Evolutionary conservation across 495 filamentous ascomycete species (phyloP), one percentile per base, ranked within the genome.

Genomic region (Barbatosphaeria neglecta): DNA sequence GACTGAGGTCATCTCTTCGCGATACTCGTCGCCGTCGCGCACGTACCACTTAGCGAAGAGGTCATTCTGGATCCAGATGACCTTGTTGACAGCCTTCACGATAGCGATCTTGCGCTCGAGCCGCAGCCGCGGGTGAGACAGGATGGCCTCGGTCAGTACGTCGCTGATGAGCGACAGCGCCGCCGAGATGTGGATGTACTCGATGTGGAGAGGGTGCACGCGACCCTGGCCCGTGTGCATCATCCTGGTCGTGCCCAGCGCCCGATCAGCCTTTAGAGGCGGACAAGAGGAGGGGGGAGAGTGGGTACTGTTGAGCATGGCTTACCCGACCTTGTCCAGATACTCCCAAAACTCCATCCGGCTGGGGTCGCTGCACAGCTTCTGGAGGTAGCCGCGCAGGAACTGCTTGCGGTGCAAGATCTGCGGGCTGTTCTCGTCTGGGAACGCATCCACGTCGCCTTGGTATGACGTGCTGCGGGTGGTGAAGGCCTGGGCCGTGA

Each of bases 271-370:
- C 38, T 46, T 23, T 15, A 1, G 37, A 2, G 18, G 24, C 11
- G 8, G 49, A 46, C 40, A 9, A 16, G 27, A 16, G 22, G 23
- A 23, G 23, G 31, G n/a, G 10, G 45, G 19, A 43, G 3, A 22
- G 19, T 1, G 10, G 13, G 31, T 4, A 35, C 9, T 15, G 6
- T 6, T 28, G 22, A 37, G 17, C 17, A 7, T 6, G 11, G 51
- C 63, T 62, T 35, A 66, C 70, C 83, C 84, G 22, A 88, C 83
- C 63, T 86, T 88, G 61, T 86, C 78, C 28, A 87, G 62, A 58
- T 87, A 88, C 49, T 83, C 73, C 82, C 82, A 88, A 55, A 85
- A 87, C 44, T 84, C 81, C 70, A 82, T 78, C 51, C 75, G 76
- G 31, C 75, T 77, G 0, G 83, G 83, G 53, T 87, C 83, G 11